Percentiles rank a stretch among this genome's conserved stretches.
These are phyloP conservation scores for Suhomyces coccinellae DNA, from an alignment of 1,139 yeast genomes.

Conservation along the genomic window DNA sequence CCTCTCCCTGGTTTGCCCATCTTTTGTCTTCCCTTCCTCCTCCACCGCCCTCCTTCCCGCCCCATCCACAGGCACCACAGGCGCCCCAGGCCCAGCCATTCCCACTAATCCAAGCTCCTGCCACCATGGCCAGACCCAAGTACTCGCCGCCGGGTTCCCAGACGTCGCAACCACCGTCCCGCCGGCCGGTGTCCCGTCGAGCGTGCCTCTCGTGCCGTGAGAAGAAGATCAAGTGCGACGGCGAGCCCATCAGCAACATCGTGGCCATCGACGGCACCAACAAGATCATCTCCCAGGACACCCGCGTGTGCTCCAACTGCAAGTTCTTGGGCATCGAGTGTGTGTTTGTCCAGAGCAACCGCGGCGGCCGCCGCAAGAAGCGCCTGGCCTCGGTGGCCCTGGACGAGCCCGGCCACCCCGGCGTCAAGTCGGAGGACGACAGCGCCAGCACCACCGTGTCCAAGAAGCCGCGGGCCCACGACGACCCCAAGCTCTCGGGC, in stretches of 20 bases:
- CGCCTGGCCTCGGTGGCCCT: slow-evolving; percentile 12
- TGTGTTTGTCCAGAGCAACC: slow-evolving; percentile 56
- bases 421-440: background rate
- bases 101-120: too few relatives aligned
- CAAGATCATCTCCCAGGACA: slow-evolving; percentile 17
- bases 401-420: background rate
- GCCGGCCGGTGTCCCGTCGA: slow-evolving; percentile 49
- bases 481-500: background rate
- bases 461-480: background rate
- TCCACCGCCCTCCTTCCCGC: too few relatives aligned
- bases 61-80: too few relatives aligned
- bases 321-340: slow-evolving; percentile 49
- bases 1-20: too few relatives aligned
- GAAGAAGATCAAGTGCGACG: slow-evolving; percentile 64
- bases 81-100: too few relatives aligned
- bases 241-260: slow-evolving; percentile 40
- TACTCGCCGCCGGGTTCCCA: slow-evolving; percentile 1
- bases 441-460: background rate
- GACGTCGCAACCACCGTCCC: slow-evolving; percentile 2
- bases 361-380: slow-evolving; percentile 58
- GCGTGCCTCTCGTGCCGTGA: slow-evolving; percentile 66
- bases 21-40: too few relatives aligned
- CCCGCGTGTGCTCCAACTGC: slow-evolving; percentile 51
- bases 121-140: slow-evolving; percentile 3
- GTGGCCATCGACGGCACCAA: slow-evolving; percentile 18